Conservation (phyloP, 164 flowering plant species). For the Malania oleifera region DNA sequence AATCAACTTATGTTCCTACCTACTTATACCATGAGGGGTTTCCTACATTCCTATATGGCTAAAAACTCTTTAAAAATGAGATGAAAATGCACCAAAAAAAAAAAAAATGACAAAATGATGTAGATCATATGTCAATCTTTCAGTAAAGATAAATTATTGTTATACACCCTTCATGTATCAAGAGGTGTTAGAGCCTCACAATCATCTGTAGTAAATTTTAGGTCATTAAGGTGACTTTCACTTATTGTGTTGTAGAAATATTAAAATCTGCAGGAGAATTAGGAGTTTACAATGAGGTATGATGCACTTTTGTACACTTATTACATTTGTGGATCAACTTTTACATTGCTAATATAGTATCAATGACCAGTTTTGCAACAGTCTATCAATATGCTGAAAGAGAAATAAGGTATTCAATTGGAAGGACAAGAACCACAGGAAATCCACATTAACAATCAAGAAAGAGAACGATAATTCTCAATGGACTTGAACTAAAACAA, state of each 20-base stretch:
- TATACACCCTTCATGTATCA: background rate
- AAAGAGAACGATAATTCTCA: slow-evolving; percentile 22
- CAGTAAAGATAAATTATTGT: slow-evolving; percentile 54
- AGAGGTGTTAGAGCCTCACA: background rate
- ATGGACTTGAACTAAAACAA: slow-evolving; percentile 3
- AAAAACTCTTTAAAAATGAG: slow-evolving; percentile 20
- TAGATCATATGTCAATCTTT: slow-evolving; percentile 39
- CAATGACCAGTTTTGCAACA: slow-evolving; percentile 56
- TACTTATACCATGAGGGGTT: background rate
- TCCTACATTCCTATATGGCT: background rate
- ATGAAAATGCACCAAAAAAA: slow-evolving; percentile 42
- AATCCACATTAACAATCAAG: slow-evolving; percentile 5
- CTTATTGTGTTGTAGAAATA: slow-evolving; percentile 64
- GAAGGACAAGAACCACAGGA: slow-evolving; percentile 5
- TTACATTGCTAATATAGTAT: slow-evolving; percentile 1
- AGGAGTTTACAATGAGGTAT: slow-evolving; percentile 48
- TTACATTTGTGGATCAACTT: background rate
- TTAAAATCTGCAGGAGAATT: slow-evolving; percentile 64
- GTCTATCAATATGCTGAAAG: slow-evolving; percentile 52
- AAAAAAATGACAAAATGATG: slow-evolving; percentile 32
- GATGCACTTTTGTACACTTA: background rate
- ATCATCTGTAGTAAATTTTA: slow-evolving; percentile 14
- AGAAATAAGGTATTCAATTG: slow-evolving; percentile 22
- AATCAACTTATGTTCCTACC: background rate
- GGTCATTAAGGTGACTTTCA: slow-evolving; percentile 77